phyloP scores from a whole-genome alignment of 441 rosid species.

The Mallotus repandus region DNA sequence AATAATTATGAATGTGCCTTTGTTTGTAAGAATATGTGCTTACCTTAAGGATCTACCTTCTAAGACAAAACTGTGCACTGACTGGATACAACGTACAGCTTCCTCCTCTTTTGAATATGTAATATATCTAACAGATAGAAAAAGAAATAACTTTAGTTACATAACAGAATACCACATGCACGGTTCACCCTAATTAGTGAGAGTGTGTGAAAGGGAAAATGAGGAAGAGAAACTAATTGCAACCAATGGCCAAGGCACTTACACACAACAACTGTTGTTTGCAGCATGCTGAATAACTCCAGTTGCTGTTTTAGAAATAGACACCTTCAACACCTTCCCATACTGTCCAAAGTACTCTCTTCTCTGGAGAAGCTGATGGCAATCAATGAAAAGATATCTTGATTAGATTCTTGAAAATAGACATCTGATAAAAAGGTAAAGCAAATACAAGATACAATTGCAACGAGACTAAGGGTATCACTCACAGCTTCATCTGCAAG shows the following conservation, averaged over 20 bases:
- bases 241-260: slow-evolving; percentile 28
- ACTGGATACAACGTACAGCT: slow-evolving; percentile 75
- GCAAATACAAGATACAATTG: slow-evolving; percentile 1
- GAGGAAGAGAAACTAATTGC: background rate
- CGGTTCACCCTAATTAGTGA: slow-evolving; percentile 5
- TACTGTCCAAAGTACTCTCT: slow-evolving; percentile 78
- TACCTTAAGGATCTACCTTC: slow-evolving; percentile 75
- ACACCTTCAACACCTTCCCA: slow-evolving; percentile 76
- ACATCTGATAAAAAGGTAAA: background rate
- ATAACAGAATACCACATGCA: background rate
- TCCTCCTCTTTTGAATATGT: slow-evolving; percentile 76
- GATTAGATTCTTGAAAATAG: background rate
- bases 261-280: slow-evolving; percentile 81
- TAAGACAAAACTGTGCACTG: slow-evolving; percentile 71
- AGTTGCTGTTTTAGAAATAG: slow-evolving; percentile 63
- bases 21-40: slow-evolving; percentile 17
- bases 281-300: slow-evolving; percentile 67
- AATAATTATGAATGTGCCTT: background rate
- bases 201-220: background rate
- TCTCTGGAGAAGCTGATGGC: slow-evolving; percentile 50
- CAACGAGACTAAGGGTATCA: background rate
- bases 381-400: slow-evolving; percentile 4
- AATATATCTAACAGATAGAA: slow-evolving; percentile 50
- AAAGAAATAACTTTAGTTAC: background rate
- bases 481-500: slow-evolving; percentile 41